Conservation (phyloP, 2,329 filamentous ascomycete genomes). For the Epichloe amarillans region DNA sequence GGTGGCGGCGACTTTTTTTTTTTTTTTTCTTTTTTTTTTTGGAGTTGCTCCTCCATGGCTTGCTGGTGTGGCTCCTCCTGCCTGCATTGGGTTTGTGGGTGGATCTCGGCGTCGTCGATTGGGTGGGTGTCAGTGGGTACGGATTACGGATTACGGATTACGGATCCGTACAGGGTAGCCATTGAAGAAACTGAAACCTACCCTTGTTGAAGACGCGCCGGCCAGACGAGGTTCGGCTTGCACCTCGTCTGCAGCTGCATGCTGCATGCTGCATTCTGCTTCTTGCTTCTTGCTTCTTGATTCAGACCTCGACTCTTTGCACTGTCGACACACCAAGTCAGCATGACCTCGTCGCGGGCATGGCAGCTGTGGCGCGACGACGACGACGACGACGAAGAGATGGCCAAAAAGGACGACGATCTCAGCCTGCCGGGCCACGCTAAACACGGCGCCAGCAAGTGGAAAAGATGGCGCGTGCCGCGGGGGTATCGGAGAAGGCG, state of each 20-base stretch:
- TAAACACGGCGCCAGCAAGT: constrained; percentile 16
- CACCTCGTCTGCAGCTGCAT: too few species aligned
- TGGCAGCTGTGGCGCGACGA: constrained; percentile 31
- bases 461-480: constrained; percentile 29
- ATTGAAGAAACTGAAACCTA: too few species aligned
- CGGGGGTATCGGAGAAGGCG: constrained; percentile 42
- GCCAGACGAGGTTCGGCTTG: too few species aligned
- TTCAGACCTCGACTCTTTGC: too few species aligned
- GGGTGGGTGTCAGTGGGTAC: too few species aligned
- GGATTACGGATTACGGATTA: too few species aligned
- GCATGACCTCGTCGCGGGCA: constrained; percentile 4
- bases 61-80: too few species aligned
- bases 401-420: constrained; percentile 50
- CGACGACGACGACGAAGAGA: constrained; percentile 30
- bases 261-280: too few species aligned
- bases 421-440: constrained; percentile 16
- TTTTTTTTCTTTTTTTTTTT: background rate
- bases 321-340: background rate
- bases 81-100: too few species aligned
- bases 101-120: too few species aligned
- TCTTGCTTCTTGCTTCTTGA: background rate
- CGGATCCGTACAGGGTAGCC: too few species aligned
- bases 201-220: too few species aligned
- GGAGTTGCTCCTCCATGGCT: background rate
- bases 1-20: background rate